Evolutionary conservation across 805 yeast species (phyloP), one percentile per base, ranked within the genome.

Genomic region (Monosporozyma unispora): DNA sequence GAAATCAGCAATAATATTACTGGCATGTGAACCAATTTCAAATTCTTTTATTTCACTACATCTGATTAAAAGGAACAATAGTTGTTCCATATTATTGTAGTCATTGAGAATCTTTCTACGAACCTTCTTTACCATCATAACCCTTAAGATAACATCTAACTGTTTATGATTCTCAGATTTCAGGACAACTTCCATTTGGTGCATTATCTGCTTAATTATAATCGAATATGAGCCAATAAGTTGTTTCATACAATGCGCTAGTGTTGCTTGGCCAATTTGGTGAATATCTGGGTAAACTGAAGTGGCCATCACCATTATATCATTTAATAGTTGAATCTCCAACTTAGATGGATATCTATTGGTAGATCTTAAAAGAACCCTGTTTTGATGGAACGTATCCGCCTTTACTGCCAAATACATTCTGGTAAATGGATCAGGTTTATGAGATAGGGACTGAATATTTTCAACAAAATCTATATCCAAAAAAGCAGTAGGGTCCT

Each of bases 271-370:
- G 0, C 96, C 95, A 16, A 84, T 77, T 10, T 75, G 71, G 1
- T 88, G 75, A n/a, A 86, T 77, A 5, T 81, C 80, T 0, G 82
- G 70, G 59, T 87, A 91, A 1, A 82, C 71, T 0, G 96, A 86
- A 9, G 84, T 74, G 0, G 90, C 73, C 21, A 85, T 63, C 10
- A 70, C 63, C 11, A 85, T 79, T 7, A 90, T 70, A 62, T 88
- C 95, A 44, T 71, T 74, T 35, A 93, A 64, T 38, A 93, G 66
- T 1, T 70, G 47, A 47, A 71, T 76, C 53, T 89, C 96, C 8
- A 84, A 60, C 5, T 73, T 75, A 0, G 87, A 78, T 57, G 87
- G 85, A 5, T 80, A 69, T 52, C 96, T 74, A 3, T 84, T 80
- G 0, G 91, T 83, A 0, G 88, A 77, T 57, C 83, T 87, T 37